Evolutionary conservation across 106 monocot species (phyloP).

Genomic region (Dendrobium officinale): DNA sequence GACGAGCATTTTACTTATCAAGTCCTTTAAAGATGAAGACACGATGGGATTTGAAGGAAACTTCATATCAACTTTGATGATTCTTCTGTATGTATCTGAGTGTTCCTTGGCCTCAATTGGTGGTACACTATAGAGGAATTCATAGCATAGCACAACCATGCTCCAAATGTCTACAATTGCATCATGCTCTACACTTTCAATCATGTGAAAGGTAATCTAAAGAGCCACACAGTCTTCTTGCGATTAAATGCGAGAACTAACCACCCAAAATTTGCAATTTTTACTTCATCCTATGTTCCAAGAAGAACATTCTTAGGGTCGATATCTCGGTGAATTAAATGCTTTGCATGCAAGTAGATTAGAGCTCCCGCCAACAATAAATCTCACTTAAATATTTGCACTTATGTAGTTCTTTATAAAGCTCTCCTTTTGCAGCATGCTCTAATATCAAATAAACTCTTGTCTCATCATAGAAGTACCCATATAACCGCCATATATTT

Average conservation of each 20-base stretch:
- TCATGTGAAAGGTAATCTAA: slow-evolving; percentile 98
- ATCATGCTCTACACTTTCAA: slow-evolving; percentile 94
- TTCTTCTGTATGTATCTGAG: slow-evolving; percentile 87
- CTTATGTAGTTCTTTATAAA: slow-evolving; percentile 91
- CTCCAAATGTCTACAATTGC: slow-evolving; percentile 95
- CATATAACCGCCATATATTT: slow-evolving; percentile 90
- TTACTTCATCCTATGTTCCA: slow-evolving; percentile 89
- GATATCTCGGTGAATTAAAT: slow-evolving; percentile 97
- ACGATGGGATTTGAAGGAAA: slow-evolving; percentile 75
- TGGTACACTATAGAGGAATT: slow-evolving; percentile 90
- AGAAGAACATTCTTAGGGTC: slow-evolving; percentile 94
- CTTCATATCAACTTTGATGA: slow-evolving; percentile 86
- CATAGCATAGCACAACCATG: slow-evolving; percentile 86
- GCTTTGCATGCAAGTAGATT: slow-evolving; percentile 93
- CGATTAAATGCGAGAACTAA: slow-evolving; percentile 93
- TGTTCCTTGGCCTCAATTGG: slow-evolving; percentile 98
- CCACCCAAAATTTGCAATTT: slow-evolving; percentile 99
- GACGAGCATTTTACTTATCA: slow-evolving; percentile 96
- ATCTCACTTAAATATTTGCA: slow-evolving; percentile 92
- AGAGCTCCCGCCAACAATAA: slow-evolving; percentile 61
- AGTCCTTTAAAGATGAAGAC: slow-evolving; percentile 71
- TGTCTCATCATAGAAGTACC: slow-evolving; percentile 98
- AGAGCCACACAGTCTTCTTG: slow-evolving; percentile 84
- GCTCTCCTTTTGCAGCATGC: slow-evolving; percentile 92
- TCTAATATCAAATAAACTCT: slow-evolving; percentile 94